A percentile compares a stretch with the other conserved stretches of the same genome.
Conservation (phyloP, 164 flowering plant genomes). For the Warburgia ugandensis region DNA sequence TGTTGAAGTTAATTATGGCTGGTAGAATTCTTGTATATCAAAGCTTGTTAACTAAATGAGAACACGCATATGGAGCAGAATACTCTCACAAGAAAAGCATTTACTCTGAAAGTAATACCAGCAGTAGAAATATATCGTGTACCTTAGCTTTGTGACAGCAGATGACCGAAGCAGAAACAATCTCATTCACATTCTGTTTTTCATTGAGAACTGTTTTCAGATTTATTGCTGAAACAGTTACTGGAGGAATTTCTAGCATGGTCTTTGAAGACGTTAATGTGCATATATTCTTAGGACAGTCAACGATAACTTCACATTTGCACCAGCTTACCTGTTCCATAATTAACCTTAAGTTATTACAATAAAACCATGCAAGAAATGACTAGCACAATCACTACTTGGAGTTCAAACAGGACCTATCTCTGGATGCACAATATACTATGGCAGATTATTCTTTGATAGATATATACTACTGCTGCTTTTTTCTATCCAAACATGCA, state of each 20-base stretch:
- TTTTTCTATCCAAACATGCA: too few relatives aligned
- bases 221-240: conserved; percentile 79
- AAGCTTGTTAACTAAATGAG: too few relatives aligned
- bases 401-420: not conserved
- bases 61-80: too few relatives aligned
- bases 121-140: conserved; percentile 7
- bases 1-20: too few relatives aligned
- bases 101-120: not conserved
- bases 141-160: conserved; percentile 90
- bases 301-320: conserved; percentile 80
- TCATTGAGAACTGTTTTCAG: conserved; percentile 75
- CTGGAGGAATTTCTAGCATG: conserved; percentile 64
- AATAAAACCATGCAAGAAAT: not conserved
- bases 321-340: conserved; percentile 93
- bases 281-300: conserved; percentile 61
- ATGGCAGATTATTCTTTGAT: too few relatives aligned
- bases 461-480: too few relatives aligned
- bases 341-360: conserved; percentile 2
- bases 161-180: conserved; percentile 85
- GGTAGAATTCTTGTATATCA: too few relatives aligned
- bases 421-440: too few relatives aligned
- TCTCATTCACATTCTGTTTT: conserved; percentile 73
- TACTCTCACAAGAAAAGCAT: too few relatives aligned
- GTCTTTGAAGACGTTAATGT: conserved; percentile 40
- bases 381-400: not conserved